Percentiles rank a stretch among this genome's conserved stretches.
These are phyloP conservation scores for barrel medic (Medicago truncatula) DNA, from an alignment of 306 rosid species.

Conservation along the genomic window MtrunA17r5.0-ANR NC_053046.1:183001-183500, in stretches of 20 bases:
- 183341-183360: slow-evolving; percentile 16
- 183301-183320: slow-evolving; percentile 25
- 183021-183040: not conserved
- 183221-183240: not conserved
- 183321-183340: slow-evolving; percentile 25
- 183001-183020: not conserved
- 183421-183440: slow-evolving; percentile 86
- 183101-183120: not conserved
- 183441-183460: slow-evolving; percentile 89
- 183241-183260: not conserved
- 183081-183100: not conserved
- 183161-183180: not conserved
- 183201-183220: slow-evolving; percentile 4
- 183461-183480: slow-evolving; percentile 45
- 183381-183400: slow-evolving; percentile 64
- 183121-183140: not conserved
- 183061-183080: not conserved
- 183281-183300: not conserved
- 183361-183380: slow-evolving; percentile 22
- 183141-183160: not conserved
- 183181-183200: not conserved
- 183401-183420: slow-evolving; percentile 92
- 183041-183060: not conserved
- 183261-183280: not conserved
- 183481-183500: slow-evolving; percentile 47